Percentiles rank a stretch among this genome's conserved stretches.
phyloP scores from a whole-genome alignment of 805 yeast species.

The Candida dendrica region DNA sequence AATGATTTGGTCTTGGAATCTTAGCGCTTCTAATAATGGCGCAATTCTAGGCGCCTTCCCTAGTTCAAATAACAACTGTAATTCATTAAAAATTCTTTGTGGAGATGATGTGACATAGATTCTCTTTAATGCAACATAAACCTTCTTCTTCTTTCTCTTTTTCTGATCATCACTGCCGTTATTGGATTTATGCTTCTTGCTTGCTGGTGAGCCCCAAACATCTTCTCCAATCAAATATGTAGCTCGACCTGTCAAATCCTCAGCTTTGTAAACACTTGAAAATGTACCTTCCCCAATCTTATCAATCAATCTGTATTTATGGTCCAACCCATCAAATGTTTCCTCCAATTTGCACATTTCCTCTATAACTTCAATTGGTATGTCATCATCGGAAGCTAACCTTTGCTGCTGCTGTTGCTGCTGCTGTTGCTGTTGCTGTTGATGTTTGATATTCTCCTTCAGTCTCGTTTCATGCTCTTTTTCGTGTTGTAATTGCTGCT shows the following conservation, averaged over 20 bases:
- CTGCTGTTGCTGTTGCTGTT: background rate
- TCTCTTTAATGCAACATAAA: conserved; percentile 78
- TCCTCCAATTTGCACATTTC: conserved; percentile 50
- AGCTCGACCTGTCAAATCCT: conserved; percentile 32
- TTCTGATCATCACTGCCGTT: conserved; percentile 7
- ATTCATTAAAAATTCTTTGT: conserved; percentile 80
- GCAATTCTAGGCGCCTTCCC: conserved; percentile 72
- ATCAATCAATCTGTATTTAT: conserved; percentile 26
- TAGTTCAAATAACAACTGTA: conserved; percentile 64
- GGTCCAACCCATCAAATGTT: conserved; percentile 44
- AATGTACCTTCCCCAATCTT: conserved; percentile 84
- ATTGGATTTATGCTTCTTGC: conserved; percentile 4
- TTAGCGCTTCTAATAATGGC: conserved; percentile 79
- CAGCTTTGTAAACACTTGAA: conserved; percentile 76
- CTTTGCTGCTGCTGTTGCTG: background rate
- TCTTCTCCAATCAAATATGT: conserved; percentile 27
- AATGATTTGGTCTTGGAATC: conserved; percentile 86
- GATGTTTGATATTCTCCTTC: background rate
- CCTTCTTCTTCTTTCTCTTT: conserved; percentile 28
- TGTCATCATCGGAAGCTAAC: conserved; percentile 34
- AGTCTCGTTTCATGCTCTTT: too few relatives aligned
- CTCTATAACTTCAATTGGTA: conserved; percentile 44
- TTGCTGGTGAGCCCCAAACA: conserved; percentile 25
- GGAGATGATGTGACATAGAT: conserved; percentile 96
- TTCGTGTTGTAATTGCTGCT: background rate